These are phyloP conservation scores for Saturnispora silvae DNA, from an alignment of 805 yeast genomes.

Conservation along the genomic window DNA sequence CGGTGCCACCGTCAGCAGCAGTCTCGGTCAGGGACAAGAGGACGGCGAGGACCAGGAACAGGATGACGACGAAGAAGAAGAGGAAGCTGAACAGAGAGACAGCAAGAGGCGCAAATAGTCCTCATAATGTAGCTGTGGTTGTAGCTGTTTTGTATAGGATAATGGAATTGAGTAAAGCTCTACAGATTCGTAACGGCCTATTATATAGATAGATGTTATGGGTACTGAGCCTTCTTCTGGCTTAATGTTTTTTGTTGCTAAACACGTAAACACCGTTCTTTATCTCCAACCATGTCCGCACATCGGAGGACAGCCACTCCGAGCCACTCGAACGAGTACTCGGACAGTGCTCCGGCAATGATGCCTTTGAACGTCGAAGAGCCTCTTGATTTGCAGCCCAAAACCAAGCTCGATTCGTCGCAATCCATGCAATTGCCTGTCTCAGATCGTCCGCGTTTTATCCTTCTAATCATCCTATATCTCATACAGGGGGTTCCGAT, in stretches of 20 bases:
- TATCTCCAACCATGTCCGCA: conserved; percentile 2
- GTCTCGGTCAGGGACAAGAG: conserved; percentile 1
- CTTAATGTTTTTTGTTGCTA: no score
- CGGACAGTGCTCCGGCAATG: conserved; percentile 2
- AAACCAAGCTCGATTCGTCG: background rate
- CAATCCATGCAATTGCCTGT: conserved; percentile 18
- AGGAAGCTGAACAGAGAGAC: conserved; percentile 9
- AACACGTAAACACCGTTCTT: no score
- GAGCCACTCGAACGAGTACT: background rate
- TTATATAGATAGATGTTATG: no score
- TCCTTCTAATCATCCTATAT: conserved; percentile 62
- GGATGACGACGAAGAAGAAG: conserved; percentile 6
- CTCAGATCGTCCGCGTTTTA: conserved; percentile 64
- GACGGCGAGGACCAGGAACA: conserved; percentile 1
- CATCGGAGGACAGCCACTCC: conserved; percentile 7
- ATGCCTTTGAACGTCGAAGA: conserved; percentile 7
- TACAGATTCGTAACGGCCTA: no score
- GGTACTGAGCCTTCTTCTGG: no score
- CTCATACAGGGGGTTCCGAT: conserved; percentile 94
- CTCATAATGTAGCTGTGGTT: background rate
- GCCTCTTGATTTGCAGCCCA: no score
- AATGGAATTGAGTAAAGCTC: no score
- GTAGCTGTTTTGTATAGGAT: no score
- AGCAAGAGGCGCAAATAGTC: conserved; percentile 7
- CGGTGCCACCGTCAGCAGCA: conserved; percentile 5